Conservation (phyloP, 2,329 filamentous ascomycete genomes). For the Fusarium sp. region DNA sequence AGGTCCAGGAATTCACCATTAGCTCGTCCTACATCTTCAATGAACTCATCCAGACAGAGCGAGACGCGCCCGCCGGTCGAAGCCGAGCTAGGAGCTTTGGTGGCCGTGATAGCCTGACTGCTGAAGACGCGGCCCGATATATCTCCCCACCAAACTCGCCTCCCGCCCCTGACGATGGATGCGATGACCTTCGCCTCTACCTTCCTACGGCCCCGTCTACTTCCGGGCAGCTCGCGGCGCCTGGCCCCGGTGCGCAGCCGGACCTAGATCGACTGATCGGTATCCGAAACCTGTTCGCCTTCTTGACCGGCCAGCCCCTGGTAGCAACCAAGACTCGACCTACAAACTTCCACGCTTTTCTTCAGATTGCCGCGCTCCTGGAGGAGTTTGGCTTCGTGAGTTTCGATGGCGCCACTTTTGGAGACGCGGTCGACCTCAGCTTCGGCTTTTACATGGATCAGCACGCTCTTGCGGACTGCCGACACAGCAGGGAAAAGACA, state of each 20-base stretch:
- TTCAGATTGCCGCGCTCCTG: conserved; percentile 62
- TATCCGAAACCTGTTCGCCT: conserved; percentile 71
- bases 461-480: conserved; percentile 77
- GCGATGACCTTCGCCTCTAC: conserved; percentile 59
- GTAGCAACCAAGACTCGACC: conserved; percentile 64
- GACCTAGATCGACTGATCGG: conserved; percentile 65
- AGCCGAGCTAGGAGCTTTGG: conserved; percentile 56
- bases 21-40: conserved; percentile 63
- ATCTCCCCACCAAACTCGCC: conserved; percentile 51
- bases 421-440: conserved; percentile 66
- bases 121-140: conserved; percentile 57
- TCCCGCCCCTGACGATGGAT: conserved; percentile 47
- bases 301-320: conserved; percentile 68
- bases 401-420: conserved; percentile 65
- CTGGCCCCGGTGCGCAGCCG: conserved; percentile 44
- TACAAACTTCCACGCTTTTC: conserved; percentile 61
- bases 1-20: conserved; percentile 62
- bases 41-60: conserved; percentile 59
- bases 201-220: conserved; percentile 57
- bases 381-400: conserved; percentile 65
- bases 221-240: conserved; percentile 48
- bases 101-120: conserved; percentile 57
- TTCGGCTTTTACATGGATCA: conserved; percentile 81
- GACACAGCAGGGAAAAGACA: conserved; percentile 84
- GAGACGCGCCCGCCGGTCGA: conserved; percentile 45